A percentile compares a stretch with the other conserved stretches of the same genome.
Conservation (phyloP, 768 basidiomycete genomes). For the Trametes villosa region DNA sequence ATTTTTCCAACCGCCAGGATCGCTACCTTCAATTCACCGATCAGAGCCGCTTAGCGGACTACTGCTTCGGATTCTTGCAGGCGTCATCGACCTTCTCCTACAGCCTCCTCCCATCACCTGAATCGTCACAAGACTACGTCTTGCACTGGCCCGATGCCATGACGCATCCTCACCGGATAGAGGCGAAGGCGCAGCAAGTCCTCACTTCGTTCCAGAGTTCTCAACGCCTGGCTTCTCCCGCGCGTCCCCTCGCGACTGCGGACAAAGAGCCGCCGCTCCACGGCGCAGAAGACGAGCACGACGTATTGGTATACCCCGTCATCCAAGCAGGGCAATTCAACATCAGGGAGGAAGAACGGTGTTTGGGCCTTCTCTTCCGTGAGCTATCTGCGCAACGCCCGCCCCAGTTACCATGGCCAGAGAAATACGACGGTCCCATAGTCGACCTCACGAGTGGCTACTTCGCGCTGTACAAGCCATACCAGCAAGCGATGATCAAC, state of each 20-base stretch:
- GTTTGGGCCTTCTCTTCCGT: constrained; percentile 62
- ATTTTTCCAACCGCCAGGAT: constrained; percentile 95
- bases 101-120: constrained; percentile 42
- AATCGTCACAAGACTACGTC: constrained; percentile 45
- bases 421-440: constrained; percentile 42
- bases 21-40: constrained; percentile 80
- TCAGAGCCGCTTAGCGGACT: constrained; percentile 71
- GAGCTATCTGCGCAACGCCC: constrained; percentile 37
- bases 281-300: constrained; percentile 28
- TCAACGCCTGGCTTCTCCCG: constrained; percentile 26
- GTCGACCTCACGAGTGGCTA: constrained; percentile 94
- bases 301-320: constrained; percentile 72
- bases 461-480: constrained; percentile 83
- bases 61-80: constrained; percentile 80
- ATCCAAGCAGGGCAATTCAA: constrained; percentile 91
- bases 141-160: constrained; percentile 70
- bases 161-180: constrained; percentile 72
- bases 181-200: constrained; percentile 58
- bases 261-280: neutral
- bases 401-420: neutral
- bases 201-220: constrained; percentile 63
- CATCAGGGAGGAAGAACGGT: constrained; percentile 82
- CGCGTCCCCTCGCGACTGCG: neutral
- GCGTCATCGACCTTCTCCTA: constrained; percentile 77
- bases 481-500: constrained; percentile 72